A percentile compares a stretch with the other conserved stretches of the same genome.
Evolutionary conservation across 1,284 basidiomycete species (phyloP).

Genomic region (Tilletia walkeri): DNA sequence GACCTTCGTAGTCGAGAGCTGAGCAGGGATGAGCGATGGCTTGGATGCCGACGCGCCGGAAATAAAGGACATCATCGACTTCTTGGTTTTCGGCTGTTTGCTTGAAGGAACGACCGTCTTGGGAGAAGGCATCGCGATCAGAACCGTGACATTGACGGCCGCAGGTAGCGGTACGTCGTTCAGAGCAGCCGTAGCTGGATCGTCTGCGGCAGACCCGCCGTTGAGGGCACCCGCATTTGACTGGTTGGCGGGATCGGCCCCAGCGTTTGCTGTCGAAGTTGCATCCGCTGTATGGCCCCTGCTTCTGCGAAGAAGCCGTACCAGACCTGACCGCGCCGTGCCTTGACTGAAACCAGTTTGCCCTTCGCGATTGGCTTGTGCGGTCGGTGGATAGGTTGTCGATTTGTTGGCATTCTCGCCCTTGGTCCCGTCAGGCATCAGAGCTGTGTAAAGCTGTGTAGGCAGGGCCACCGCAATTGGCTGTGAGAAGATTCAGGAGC

Average conservation of each 20-base stretch:
- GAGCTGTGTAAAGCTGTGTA: constrained; percentile 13
- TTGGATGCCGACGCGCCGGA: constrained; percentile 27
- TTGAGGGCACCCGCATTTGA: neutral
- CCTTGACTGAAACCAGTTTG: neutral
- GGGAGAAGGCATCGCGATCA: constrained; percentile 49
- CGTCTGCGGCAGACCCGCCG: neutral
- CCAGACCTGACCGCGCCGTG: neutral
- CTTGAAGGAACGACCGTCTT: constrained; percentile 39
- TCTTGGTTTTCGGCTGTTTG: constrained; percentile 17
- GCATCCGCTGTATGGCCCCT: neutral
- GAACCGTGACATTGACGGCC: constrained; percentile 44
- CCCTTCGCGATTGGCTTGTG: neutral
- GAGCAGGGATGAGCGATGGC: constrained; percentile 22
- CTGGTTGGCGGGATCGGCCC: neutral
- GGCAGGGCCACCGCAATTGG: constrained; percentile 20
- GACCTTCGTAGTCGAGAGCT: constrained; percentile 25
- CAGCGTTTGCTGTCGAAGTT: neutral
- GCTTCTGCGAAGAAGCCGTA: neutral
- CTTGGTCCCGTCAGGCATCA: constrained; percentile 1
- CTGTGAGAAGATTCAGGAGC: neutral
- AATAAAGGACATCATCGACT: constrained; percentile 8
- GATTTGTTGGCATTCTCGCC: neutral
- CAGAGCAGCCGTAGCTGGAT: neutral
- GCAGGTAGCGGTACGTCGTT: constrained; percentile 28
- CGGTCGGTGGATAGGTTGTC: neutral